A percentile compares a stretch with the other conserved stretches of the same genome.
Evolutionary conservation across 495 filamentous ascomycete genomes (phyloP).

Genomic region (Daldinia grandis): DNA sequence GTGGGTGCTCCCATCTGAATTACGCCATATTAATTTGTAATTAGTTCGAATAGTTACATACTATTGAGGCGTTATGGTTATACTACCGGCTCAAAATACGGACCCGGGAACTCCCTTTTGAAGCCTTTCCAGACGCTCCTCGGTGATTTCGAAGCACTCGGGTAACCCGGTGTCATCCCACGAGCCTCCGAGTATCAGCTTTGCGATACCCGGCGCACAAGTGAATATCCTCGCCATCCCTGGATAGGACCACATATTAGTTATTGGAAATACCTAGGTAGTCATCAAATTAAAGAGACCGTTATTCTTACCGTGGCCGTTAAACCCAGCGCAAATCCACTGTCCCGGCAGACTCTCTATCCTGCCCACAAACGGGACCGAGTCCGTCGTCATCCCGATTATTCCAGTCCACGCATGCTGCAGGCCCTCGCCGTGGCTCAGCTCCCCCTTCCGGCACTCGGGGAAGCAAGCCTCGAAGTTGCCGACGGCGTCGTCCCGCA

Average conservation of each 20-base stretch:
- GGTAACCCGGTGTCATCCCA: constrained; percentile 45
- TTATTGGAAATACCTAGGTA: neutral
- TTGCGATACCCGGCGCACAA: constrained; percentile 38
- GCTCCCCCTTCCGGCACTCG: constrained; percentile 18
- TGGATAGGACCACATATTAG: constrained; percentile 15
- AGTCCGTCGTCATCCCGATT: constrained; percentile 46
- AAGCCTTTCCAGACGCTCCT: constrained; percentile 31
- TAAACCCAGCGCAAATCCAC: constrained; percentile 46
- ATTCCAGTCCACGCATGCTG: constrained; percentile 46
- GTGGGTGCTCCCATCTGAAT: too few relatives aligned
- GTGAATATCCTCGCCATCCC: constrained; percentile 48
- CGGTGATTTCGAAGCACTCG: constrained; percentile 44
- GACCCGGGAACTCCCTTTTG: constrained; percentile 24
- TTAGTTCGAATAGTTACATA: neutral
- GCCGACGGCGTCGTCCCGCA: constrained; percentile 33
- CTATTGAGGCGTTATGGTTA: neutral
- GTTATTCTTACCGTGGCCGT: constrained; percentile 41
- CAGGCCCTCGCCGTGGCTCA: constrained; percentile 37
- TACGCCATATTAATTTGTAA: too few relatives aligned
- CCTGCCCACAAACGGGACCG: constrained; percentile 41
- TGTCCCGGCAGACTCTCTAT: constrained; percentile 36
- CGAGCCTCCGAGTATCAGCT: constrained; percentile 40
- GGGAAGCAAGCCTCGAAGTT: constrained; percentile 38
- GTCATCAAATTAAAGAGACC: neutral
- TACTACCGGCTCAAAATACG: constrained; percentile 13